These are phyloP conservation scores for Ceriops decandra DNA, from an alignment of 345 rosid species.

Conservation along the genomic window DNA sequence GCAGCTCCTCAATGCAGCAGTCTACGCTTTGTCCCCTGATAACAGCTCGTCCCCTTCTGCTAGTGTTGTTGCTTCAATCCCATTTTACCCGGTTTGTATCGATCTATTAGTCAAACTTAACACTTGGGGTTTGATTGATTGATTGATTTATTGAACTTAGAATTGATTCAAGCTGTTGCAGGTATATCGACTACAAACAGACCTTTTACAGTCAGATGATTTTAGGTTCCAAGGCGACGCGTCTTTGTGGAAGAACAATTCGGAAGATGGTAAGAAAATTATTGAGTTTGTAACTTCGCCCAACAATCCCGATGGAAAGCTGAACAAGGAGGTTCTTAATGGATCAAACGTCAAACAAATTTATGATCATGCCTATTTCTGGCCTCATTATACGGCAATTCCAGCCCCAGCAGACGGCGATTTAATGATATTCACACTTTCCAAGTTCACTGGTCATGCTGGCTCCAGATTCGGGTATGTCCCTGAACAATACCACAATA, in stretches of 20 bases:
- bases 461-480: conserved; percentile 68
- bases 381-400: conserved; percentile 73
- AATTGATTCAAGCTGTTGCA: conserved; percentile 3
- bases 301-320: conserved; percentile 69
- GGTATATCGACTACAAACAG: conserved; percentile 44
- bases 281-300: conserved; percentile 78
- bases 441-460: conserved; percentile 80
- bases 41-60: conserved; percentile 47
- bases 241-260: conserved; percentile 28
- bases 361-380: conserved; percentile 63
- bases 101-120: not conserved
- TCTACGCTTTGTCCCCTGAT: conserved; percentile 45
- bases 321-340: conserved; percentile 45
- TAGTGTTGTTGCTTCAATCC: conserved; percentile 46
- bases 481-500: not conserved
- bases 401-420: conserved; percentile 48
- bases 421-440: conserved; percentile 53
- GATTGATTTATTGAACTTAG: not conserved
- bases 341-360: conserved; percentile 51
- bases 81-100: conserved; percentile 47
- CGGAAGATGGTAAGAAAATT: conserved; percentile 22
- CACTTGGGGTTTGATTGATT: not conserved
- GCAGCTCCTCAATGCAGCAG: conserved; percentile 64
- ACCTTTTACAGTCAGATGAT: conserved; percentile 34
- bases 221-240: conserved; percentile 53